Evolutionary conservation across 768 basidiomycete genomes (phyloP).

Genomic region (Lentinula edodes): DNA sequence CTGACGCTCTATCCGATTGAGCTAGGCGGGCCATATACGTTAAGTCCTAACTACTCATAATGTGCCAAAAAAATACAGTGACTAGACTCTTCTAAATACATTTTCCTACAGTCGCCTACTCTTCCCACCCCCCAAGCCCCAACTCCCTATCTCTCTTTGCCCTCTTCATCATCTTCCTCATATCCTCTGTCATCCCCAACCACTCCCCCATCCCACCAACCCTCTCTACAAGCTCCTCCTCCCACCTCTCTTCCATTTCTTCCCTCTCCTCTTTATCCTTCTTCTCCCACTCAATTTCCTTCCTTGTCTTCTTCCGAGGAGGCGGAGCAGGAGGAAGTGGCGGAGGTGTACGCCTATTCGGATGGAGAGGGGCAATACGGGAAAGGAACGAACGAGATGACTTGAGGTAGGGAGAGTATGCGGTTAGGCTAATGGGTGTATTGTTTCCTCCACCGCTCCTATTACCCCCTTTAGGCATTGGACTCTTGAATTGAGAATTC

Average conservation of each 20-base stretch:
- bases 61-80: too few relatives aligned
- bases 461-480: constrained; percentile 11
- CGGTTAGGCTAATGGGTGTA: constrained; percentile 10
- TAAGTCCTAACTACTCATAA: too few relatives aligned
- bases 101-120: constrained; percentile 17
- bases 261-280: constrained; percentile 75
- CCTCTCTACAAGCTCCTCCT: constrained; percentile 70
- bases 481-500: constrained; percentile 49
- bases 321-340: constrained; percentile 67
- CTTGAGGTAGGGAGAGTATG: constrained; percentile 64
- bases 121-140: constrained; percentile 48
- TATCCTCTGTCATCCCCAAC: constrained; percentile 41
- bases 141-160: constrained; percentile 57
- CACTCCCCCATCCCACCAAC: constrained; percentile 63
- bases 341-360: constrained; percentile 67
- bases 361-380: constrained; percentile 71
- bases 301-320: constrained; percentile 74
- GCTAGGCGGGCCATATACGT: constrained; percentile 42
- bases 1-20: constrained; percentile 66
- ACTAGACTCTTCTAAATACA: too few relatives aligned
- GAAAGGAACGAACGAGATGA: constrained; percentile 57
- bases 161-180: constrained; percentile 49
- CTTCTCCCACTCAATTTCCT: constrained; percentile 69
- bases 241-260: constrained; percentile 76
- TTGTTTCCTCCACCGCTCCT: not conserved